A percentile compares a stretch with the other conserved stretches of the same genome.
phyloP scores from a whole-genome alignment of 371 early-diverging fungal genomes.

The Massospora cicadina region DNA sequence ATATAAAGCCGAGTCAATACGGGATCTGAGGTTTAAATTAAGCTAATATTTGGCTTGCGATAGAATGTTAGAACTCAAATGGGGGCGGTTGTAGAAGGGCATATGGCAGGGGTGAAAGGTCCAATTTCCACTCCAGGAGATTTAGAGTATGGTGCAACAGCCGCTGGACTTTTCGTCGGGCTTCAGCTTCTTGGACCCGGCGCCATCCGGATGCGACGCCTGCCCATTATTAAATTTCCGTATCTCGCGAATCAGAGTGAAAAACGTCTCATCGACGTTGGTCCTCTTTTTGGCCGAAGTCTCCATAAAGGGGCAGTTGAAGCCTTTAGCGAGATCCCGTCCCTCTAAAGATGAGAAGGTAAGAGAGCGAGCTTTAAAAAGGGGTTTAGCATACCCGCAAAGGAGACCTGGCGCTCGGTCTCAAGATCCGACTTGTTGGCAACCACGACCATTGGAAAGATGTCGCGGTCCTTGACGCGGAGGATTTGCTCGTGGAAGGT shows the following conservation, averaged over 20 bases:
- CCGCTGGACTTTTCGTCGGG: neutral
- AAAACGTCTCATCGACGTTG: conserved; percentile 86
- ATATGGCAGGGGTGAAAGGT: too few species aligned
- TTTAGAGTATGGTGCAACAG: neutral
- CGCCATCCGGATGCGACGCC: neutral
- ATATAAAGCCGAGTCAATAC: too few species aligned
- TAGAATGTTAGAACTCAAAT: too few species aligned
- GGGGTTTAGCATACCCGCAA: conserved; percentile 21
- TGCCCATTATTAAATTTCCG: conserved; percentile 40
- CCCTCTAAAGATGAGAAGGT: conserved; percentile 35
- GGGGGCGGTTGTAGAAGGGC: too few species aligned
- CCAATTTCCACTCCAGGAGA: too few species aligned
- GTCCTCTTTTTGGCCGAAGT: conserved; percentile 78
- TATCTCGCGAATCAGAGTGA: conserved; percentile 71
- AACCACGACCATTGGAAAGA: conserved; percentile 73
- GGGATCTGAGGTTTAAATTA: too few species aligned
- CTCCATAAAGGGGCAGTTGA: conserved; percentile 70
- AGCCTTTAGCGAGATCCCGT: conserved; percentile 55
- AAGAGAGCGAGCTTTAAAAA: neutral
- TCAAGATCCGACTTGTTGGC: conserved; percentile 92
- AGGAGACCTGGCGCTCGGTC: conserved; percentile 53
- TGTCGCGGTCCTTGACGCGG: conserved; percentile 62
- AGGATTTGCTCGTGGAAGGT: conserved; percentile 58
- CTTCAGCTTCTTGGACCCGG: neutral
- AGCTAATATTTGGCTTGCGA: too few species aligned